phyloP scores from a whole-genome alignment of 2,329 filamentous ascomycete species.

The Verticillium longisporum region DNA sequence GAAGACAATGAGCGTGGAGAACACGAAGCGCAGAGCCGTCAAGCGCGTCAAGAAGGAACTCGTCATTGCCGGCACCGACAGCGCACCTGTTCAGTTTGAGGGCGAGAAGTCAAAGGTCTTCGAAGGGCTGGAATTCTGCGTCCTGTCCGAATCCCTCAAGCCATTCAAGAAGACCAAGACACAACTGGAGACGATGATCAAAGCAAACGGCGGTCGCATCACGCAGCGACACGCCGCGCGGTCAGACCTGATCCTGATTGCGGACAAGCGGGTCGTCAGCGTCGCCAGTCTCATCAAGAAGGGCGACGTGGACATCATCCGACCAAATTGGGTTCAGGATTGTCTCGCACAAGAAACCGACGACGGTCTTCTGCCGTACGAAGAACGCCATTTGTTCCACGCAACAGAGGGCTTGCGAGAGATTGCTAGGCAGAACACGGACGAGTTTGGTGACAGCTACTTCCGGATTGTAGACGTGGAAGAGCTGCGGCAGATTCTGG shows the following conservation, averaged over 20 bases:
- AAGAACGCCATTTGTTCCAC: constrained; percentile 64
- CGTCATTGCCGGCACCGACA: constrained; percentile 64
- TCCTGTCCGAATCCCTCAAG: constrained; percentile 68
- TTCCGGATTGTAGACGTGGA: constrained; percentile 58
- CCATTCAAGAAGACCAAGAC: constrained; percentile 70
- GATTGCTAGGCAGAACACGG: constrained; percentile 56
- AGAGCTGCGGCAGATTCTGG: constrained; percentile 51
- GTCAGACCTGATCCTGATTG: constrained; percentile 62
- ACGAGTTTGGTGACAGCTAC: constrained; percentile 79
- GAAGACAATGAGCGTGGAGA: constrained; percentile 72
- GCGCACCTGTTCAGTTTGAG: constrained; percentile 36
- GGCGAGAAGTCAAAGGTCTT: constrained; percentile 61
- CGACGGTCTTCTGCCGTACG: constrained; percentile 56
- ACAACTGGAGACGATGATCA: constrained; percentile 75
- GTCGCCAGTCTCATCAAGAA: constrained; percentile 76
- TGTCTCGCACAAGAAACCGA: constrained; percentile 57
- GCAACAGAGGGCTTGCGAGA: constrained; percentile 49
- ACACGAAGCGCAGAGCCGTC: constrained; percentile 46
- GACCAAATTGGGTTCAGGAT: constrained; percentile 77
- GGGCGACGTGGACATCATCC: constrained; percentile 64
- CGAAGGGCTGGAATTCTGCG: constrained; percentile 69
- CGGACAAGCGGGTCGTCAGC: constrained; percentile 74
- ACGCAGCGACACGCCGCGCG: constrained; percentile 64
- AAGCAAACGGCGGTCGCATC: constrained; percentile 73
- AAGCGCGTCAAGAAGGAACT: constrained; percentile 64